A percentile compares a stretch with the other conserved stretches of the same genome.
phyloP scores from a whole-genome alignment of 129 eudicot species.

The Logfia minima region DNA sequence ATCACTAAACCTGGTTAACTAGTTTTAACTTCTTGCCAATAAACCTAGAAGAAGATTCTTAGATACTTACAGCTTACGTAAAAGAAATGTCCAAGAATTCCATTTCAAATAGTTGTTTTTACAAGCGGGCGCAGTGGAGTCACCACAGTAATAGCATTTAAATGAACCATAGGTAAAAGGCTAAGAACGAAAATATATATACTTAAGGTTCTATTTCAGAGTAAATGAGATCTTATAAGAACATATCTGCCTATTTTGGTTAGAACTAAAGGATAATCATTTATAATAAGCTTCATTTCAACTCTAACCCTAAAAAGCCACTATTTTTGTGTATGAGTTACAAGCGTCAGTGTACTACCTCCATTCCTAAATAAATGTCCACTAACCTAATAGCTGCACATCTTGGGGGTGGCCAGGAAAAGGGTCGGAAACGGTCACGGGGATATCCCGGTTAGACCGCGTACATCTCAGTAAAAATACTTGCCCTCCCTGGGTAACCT shows the following conservation, averaged over 20 bases:
- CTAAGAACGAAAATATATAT: background rate
- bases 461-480: too few relatives aligned
- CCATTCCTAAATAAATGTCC: background rate
- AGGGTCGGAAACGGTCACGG: too few relatives aligned
- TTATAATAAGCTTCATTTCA: conserved; percentile 4
- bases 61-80: background rate
- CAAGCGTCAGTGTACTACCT: background rate
- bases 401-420: too few relatives aligned
- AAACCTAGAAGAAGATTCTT: conserved; percentile 13
- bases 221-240: background rate
- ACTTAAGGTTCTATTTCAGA: background rate
- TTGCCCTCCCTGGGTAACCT: too few relatives aligned
- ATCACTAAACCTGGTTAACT: conserved; percentile 4
- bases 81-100: background rate
- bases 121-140: background rate
- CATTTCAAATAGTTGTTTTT: background rate
- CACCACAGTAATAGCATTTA: background rate
- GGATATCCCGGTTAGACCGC: too few relatives aligned
- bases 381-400: background rate
- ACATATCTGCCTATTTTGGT: background rate
- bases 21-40: background rate
- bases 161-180: background rate
- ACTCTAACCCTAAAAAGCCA: conserved; percentile 13
- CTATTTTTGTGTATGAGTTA: background rate
- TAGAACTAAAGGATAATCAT: background rate